These are phyloP conservation scores for Prosopis cineraria DNA, from an alignment of 306 rosid species.

Conservation along the genomic window DNA sequence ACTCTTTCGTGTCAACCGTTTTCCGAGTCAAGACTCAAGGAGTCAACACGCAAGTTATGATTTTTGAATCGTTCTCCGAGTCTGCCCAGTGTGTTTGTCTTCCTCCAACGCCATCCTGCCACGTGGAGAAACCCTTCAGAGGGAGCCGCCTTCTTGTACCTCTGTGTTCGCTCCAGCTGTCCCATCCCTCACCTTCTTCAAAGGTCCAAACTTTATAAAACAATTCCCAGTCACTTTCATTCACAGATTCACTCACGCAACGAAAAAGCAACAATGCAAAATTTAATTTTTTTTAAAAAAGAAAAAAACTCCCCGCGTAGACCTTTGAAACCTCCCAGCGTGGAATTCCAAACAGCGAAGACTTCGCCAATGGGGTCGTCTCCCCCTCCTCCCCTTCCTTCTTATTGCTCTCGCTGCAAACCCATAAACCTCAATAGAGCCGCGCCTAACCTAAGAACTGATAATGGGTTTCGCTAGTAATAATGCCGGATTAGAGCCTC, in stretches of 20 bases:
- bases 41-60: background rate
- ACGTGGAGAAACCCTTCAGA: slow-evolving; percentile 18
- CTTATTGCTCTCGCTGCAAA: background rate
- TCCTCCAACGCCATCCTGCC: slow-evolving; percentile 29
- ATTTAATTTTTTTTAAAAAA: background rate
- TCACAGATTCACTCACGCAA: background rate
- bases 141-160: slow-evolving; percentile 18
- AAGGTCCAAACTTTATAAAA: slow-evolving; percentile 34
- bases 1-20: background rate
- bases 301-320: slow-evolving; percentile 1
- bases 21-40: background rate
- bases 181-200: background rate
- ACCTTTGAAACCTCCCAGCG: slow-evolving; percentile 1
- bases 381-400: background rate
- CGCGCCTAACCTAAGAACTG: background rate
- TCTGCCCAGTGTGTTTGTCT: background rate
- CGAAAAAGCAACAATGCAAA: background rate
- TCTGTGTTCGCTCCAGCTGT: slow-evolving; percentile 28
- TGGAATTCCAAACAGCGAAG: background rate
- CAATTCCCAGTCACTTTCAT: background rate
- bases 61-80: background rate
- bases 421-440: background rate
- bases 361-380: slow-evolving; percentile 9
- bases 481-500: slow-evolving; percentile 49
- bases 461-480: slow-evolving; percentile 45